Conservation (phyloP, 257 asterid species). For the Gentiana macrophylla region DNA sequence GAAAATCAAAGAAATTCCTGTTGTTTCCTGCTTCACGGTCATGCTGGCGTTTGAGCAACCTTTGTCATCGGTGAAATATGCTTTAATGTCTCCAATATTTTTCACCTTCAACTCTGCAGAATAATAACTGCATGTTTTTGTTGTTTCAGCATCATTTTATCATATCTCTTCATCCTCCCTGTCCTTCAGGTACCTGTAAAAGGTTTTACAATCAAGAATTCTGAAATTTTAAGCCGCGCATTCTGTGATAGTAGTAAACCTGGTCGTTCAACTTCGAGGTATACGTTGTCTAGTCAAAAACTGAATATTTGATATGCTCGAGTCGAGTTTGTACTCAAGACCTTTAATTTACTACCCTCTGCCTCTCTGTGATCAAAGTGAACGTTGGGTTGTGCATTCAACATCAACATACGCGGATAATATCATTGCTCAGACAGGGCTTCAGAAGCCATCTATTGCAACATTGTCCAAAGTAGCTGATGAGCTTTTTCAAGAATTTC, state of each 20-base stretch:
- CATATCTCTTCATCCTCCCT: slow-evolving; percentile 2
- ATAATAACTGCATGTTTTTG: background rate
- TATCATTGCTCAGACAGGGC: slow-evolving; percentile 59
- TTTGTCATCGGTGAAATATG: slow-evolving; percentile 45
- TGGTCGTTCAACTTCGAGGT: slow-evolving; percentile 59
- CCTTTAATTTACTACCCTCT: background rate
- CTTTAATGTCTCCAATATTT: background rate
- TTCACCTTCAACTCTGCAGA: slow-evolving; percentile 1
- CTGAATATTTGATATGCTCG: too few species aligned
- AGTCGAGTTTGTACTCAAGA: too few species aligned
- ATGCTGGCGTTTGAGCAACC: slow-evolving; percentile 85
- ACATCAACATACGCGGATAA: slow-evolving; percentile 51
- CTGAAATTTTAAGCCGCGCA: slow-evolving; percentile 64
- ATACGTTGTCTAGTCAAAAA: background rate
- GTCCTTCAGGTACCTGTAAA: slow-evolving; percentile 56
- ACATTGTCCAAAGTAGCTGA: slow-evolving; percentile 56
- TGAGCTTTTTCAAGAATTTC: slow-evolving; percentile 61
- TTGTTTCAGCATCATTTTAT: background rate
- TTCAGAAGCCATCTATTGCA: slow-evolving; percentile 53
- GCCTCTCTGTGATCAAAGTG: slow-evolving; percentile 26
- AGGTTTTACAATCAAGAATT: slow-evolving; percentile 64
- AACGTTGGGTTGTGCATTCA: slow-evolving; percentile 90
- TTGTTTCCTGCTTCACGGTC: slow-evolving; percentile 57
- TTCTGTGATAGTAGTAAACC: slow-evolving; percentile 85
- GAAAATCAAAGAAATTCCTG: slow-evolving; percentile 60